A percentile compares a stretch with the other conserved stretches of the same genome.
Conservation (phyloP, 306 rosid genomes). For the Pyrus pyrifolia region DNA sequence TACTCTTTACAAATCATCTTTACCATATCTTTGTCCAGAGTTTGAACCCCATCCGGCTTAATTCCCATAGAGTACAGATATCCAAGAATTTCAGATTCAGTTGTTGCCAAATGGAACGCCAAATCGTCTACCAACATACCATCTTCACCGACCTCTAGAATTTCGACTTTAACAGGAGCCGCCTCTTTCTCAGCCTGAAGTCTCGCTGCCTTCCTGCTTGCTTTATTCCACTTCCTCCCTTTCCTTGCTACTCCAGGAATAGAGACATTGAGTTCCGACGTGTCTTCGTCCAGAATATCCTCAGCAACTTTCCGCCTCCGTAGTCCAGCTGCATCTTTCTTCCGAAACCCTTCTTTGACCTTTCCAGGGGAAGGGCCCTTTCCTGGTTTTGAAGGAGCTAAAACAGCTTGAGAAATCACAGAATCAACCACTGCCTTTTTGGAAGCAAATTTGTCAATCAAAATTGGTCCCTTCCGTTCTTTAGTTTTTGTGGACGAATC, state of each 20-base stretch:
- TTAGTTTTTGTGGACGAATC: slow-evolving; percentile 31
- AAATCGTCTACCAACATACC: slow-evolving; percentile 91
- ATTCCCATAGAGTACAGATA: slow-evolving; percentile 72
- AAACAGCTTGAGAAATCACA: slow-evolving; percentile 55
- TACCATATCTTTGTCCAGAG: slow-evolving; percentile 84
- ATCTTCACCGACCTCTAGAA: slow-evolving; percentile 69
- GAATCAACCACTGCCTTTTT: slow-evolving; percentile 68
- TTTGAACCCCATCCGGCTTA: slow-evolving; percentile 96
- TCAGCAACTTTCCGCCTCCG: slow-evolving; percentile 49
- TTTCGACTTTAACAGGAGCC: slow-evolving; percentile 96
- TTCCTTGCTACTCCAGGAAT: slow-evolving; percentile 70
- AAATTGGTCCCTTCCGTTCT: slow-evolving; percentile 68
- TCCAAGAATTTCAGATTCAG: slow-evolving; percentile 90
- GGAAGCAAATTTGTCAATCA: slow-evolving; percentile 86
- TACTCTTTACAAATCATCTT: slow-evolving; percentile 88
- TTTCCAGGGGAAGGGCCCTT: slow-evolving; percentile 61
- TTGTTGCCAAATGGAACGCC: slow-evolving; percentile 64
- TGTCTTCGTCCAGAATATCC: slow-evolving; percentile 53
- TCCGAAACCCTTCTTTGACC: slow-evolving; percentile 68
- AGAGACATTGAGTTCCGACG: slow-evolving; percentile 62
- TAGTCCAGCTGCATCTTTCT: slow-evolving; percentile 55
- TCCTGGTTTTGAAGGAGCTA: slow-evolving; percentile 74
- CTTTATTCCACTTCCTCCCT: slow-evolving; percentile 99
- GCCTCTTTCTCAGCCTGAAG: slow-evolving; percentile 95
- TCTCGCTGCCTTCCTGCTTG: slow-evolving; percentile 92